Evolutionary conservation across 768 basidiomycete genomes (phyloP).

Genomic region (Auriscalpium microsporum): DNA sequence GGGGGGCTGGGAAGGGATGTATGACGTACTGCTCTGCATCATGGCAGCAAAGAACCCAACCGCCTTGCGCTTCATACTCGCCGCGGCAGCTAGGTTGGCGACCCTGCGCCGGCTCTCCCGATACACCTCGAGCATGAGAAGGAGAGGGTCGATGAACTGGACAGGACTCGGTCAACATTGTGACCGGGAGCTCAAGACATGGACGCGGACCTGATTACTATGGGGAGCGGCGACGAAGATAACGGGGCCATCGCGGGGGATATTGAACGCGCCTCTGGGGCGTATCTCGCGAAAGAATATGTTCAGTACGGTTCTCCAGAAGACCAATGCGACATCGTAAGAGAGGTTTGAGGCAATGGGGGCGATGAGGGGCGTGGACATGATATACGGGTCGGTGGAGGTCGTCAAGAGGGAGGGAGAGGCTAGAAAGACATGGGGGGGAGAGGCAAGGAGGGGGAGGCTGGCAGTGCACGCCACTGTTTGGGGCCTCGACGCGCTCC

Average conservation of each 20-base stretch:
- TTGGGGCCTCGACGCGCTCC: background rate
- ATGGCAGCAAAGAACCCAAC: conserved; percentile 70
- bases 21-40: conserved; percentile 76
- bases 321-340: conserved; percentile 70
- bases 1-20: background rate
- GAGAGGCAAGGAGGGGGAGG: background rate
- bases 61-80: conserved; percentile 72
- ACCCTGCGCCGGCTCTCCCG: conserved; percentile 75
- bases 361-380: background rate
- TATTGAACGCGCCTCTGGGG: conserved; percentile 87
- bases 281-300: conserved; percentile 96
- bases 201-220: conserved; percentile 64
- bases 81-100: conserved; percentile 80
- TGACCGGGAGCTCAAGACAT: conserved; percentile 3
- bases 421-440: background rate
- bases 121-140: conserved; percentile 75
- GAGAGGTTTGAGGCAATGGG: conserved; percentile 15
- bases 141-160: conserved; percentile 86
- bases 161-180: background rate
- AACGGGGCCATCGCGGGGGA: conserved; percentile 80
- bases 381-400: background rate
- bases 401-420: background rate
- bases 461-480: background rate
- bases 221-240: conserved; percentile 94
- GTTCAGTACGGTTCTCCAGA: conserved; percentile 78